Base-by-base conservation (phyloP, 371 early-diverging fungal species). In the Choanephora cucurbitarum region DNA sequence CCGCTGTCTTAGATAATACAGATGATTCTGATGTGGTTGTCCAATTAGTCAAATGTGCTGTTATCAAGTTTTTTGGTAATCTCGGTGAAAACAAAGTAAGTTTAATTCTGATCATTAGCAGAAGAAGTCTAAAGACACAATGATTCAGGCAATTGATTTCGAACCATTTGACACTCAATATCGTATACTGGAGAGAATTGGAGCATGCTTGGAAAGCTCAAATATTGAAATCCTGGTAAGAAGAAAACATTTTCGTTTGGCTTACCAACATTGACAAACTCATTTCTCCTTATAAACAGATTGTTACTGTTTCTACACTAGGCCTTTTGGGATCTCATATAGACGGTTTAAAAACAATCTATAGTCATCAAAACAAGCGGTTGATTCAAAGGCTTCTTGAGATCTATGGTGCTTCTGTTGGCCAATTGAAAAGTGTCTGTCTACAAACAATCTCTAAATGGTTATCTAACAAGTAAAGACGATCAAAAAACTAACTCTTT, bases 1-100 rank as follows among this genome's bases (percentile, higher is more conserved):
- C 66, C 17, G 48, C 49, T 24, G 40, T 65, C 13, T 31, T 81
- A 39, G 62, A 60, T 24, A 59, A 61, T 24, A 57, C 64, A 43
- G 54, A 63, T 53, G 67, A 63, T 14, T 34, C 23, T 13, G 77
- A 79, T 57, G 62, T 69, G 7, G 64, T 34, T 21, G 58, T 63
- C 8, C 49, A 62, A 13, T 49, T 81, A 56, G 57, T 62, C 13
- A 73, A 79, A 55, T 74, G 68, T 41, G 62, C 72, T 14, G 63
- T 63, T 17, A 37, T 81, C 44, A 75, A 78, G 41, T 72, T 81
- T 51, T 66, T 79, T 61, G 80, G 76, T 17, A 59, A 55, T 47
- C 55, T 79, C 40, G 69, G 68, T 19, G 66, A 66, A 43, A 70
- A 66, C 18, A 49, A 57, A 53, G 67, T 68, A 44, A 7, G 15